A percentile compares a stretch with the other conserved stretches of the same genome.
These are phyloP conservation scores for Claviceps humidiphila DNA, from an alignment of 2,329 filamentous ascomycete species.

Conservation along the genomic window DNA sequence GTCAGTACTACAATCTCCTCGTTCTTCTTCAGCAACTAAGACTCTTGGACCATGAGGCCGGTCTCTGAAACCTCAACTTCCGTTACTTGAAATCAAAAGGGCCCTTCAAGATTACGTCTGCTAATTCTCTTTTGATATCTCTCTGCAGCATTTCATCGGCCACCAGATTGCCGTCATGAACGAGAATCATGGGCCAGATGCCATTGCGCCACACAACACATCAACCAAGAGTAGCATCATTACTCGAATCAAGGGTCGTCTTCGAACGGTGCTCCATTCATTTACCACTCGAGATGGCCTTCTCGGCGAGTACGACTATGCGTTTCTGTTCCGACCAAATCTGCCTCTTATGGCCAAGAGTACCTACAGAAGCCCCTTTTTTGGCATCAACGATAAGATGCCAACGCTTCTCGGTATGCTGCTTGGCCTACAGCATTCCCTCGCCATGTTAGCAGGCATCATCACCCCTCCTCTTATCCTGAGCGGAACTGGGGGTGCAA, in stretches of 20 bases:
- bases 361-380: constrained; percentile 52
- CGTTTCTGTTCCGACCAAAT: constrained; percentile 68
- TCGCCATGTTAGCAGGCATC: constrained; percentile 63
- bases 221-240: constrained; percentile 19
- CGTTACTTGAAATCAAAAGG: too few species aligned
- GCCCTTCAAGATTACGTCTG: background rate
- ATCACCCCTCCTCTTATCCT: constrained; percentile 72
- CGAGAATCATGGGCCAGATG: constrained; percentile 39
- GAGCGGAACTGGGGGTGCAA: constrained; percentile 44
- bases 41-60: too few species aligned
- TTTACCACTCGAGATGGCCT: constrained; percentile 56
- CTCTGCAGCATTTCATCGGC: background rate
- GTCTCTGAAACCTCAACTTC: too few species aligned
- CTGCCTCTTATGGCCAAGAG: constrained; percentile 64
- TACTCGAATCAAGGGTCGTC: constrained; percentile 9
- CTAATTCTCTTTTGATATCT: background rate
- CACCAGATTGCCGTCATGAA: constrained; percentile 30
- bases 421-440: constrained; percentile 65
- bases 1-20: too few species aligned
- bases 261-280: constrained; percentile 19
- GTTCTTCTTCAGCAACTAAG: too few species aligned
- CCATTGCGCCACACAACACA: constrained; percentile 29
- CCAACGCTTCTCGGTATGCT: constrained; percentile 61
- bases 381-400: constrained; percentile 69
- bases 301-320: constrained; percentile 81